These are phyloP conservation scores for Silene conica DNA, from an alignment of 148 eudicot genomes.

Conservation along the genomic window DNA sequence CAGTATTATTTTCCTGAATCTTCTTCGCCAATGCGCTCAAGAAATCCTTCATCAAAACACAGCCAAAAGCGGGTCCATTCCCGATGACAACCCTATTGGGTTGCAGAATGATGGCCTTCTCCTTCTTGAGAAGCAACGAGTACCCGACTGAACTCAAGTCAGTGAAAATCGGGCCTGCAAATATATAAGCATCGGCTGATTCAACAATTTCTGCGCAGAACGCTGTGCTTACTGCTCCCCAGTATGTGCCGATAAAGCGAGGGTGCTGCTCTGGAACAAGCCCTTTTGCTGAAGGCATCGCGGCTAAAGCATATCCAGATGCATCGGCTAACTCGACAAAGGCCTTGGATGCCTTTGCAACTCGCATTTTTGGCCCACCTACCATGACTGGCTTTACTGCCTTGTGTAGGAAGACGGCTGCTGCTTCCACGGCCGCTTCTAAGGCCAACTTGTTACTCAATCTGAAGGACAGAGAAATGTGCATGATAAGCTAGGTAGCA, in stretches of 20 bases:
- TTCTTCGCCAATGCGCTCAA: constrained; percentile 51
- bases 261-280: constrained; percentile 69
- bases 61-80: constrained; percentile 72
- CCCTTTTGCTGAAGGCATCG: constrained; percentile 83
- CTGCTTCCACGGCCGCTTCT: constrained; percentile 74
- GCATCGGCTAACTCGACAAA: constrained; percentile 64
- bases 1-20: constrained; percentile 50
- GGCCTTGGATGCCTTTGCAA: constrained; percentile 48
- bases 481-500: too few relatives aligned
- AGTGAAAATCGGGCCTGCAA: constrained; percentile 78
- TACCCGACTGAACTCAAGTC: constrained; percentile 90
- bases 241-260: constrained; percentile 69
- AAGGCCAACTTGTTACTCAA: constrained; percentile 59
- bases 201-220: constrained; percentile 83
- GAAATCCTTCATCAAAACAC: constrained; percentile 75
- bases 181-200: constrained; percentile 76
- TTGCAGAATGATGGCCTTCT: constrained; percentile 68
- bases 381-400: constrained; percentile 85
- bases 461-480: constrained; percentile 28
- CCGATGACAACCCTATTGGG: constrained; percentile 68
- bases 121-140: constrained; percentile 68
- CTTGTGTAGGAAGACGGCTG: constrained; percentile 67
- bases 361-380: constrained; percentile 63
- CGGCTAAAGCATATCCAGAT: constrained; percentile 53
- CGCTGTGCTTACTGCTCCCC: constrained; percentile 81